Percentiles rank a stretch among this genome's conserved stretches.
Evolutionary conservation across 169 alveolate species (phyloP).

Genomic region (Plasmodium yoelii): DNA sequence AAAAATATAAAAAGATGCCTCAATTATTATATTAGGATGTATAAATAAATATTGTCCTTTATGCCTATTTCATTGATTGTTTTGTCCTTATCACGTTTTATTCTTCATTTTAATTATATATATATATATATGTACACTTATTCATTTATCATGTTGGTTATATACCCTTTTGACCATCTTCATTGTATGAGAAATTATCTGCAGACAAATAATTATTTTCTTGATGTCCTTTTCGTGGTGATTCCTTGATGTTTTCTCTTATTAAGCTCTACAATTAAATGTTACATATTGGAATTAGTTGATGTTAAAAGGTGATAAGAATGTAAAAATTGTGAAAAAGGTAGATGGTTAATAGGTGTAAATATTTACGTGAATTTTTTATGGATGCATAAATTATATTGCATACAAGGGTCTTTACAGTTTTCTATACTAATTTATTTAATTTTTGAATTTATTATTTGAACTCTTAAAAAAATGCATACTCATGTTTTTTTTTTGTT

Average conservation of each 20-base stretch:
- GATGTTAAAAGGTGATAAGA: neutral
- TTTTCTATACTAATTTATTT: neutral
- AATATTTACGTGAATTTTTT: neutral
- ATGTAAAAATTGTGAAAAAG: neutral
- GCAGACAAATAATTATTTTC: conserved; percentile 67
- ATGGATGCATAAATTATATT: no score
- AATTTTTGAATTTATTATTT: neutral
- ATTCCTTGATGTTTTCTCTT: conserved; percentile 23
- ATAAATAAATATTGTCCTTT: no score
- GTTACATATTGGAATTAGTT: conserved; percentile 16
- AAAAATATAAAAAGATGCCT: no score
- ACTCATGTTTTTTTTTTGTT: conserved; percentile 10
- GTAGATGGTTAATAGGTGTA: neutral
- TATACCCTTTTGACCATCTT: conserved; percentile 44
- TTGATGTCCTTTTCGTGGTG: conserved; percentile 20
- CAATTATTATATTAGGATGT: no score
- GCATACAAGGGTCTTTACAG: no score
- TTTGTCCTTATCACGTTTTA: no score
- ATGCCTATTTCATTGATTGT: no score
- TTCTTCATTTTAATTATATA: no score
- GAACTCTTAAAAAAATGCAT: neutral
- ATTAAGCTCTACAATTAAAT: conserved; percentile 48
- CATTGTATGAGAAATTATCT: conserved; percentile 30
- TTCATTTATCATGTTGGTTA: neutral
- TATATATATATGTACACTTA: no score